Evolutionary conservation across 176 grass and related monocot species (phyloP).

Genomic region (Chloris gayana): DNA sequence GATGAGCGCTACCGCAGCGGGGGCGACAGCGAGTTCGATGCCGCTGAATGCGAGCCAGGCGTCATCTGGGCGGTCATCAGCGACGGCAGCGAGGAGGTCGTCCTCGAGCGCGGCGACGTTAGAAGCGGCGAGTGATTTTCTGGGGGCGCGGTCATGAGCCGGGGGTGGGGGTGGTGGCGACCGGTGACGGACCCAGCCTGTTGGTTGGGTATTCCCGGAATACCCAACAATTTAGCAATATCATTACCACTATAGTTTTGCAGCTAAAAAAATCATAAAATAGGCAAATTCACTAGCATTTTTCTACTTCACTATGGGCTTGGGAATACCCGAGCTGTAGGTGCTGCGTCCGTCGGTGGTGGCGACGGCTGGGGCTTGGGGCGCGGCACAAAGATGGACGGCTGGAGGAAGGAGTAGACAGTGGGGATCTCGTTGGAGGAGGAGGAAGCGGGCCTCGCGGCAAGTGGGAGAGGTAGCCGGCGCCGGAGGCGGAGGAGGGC

Average conservation of each 20-base stretch:
- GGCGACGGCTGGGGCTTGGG: slow-evolving; percentile 43
- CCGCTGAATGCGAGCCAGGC: slow-evolving; percentile 86
- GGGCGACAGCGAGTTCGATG: slow-evolving; percentile 57
- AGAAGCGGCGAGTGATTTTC: slow-evolving; percentile 16
- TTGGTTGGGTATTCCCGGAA: no score
- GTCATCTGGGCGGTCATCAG: slow-evolving; percentile 52
- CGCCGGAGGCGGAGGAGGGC: slow-evolving; percentile 40
- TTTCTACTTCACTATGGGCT: no score
- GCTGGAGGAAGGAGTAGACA: slow-evolving; percentile 94
- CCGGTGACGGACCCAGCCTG: no score
- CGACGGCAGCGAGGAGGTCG: slow-evolving; percentile 53
- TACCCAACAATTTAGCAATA: no score
- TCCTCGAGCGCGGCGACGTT: slow-evolving; percentile 55
- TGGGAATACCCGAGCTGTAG: no score
- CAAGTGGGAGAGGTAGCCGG: slow-evolving; percentile 12
- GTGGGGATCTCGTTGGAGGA: slow-evolving; percentile 64
- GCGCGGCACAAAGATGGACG: slow-evolving; percentile 71
- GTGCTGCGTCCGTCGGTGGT: slow-evolving; percentile 24
- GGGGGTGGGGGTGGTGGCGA: slow-evolving; percentile 23
- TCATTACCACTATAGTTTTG: no score
- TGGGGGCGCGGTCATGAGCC: background rate
- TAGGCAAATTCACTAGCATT: no score
- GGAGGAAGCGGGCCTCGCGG: background rate
- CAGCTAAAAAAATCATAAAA: no score
- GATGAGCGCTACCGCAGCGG: slow-evolving; percentile 64